Percentiles rank a stretch among this genome's conserved stretches.
Evolutionary conservation across 257 asterid species (phyloP).

Genomic region (Solanum virginianum): DNA sequence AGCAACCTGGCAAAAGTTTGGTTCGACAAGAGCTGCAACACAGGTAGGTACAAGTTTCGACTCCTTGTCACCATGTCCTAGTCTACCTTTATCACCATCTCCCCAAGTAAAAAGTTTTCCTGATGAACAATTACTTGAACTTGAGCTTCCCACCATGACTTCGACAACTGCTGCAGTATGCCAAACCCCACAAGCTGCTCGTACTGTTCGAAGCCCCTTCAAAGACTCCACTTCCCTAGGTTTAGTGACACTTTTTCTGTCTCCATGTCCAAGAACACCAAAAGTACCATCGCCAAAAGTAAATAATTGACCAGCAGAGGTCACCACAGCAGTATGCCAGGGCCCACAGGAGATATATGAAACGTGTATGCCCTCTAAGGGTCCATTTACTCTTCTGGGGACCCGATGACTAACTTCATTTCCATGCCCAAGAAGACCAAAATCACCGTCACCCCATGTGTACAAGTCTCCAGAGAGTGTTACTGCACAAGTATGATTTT

Average conservation of each 20-base stretch:
- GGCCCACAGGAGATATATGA: conserved; percentile 86
- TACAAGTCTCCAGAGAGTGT: conserved; percentile 86
- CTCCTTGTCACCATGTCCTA: conserved; percentile 88
- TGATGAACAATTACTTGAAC: conserved; percentile 75
- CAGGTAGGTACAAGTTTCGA: conserved; percentile 80
- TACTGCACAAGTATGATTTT: conserved; percentile 85
- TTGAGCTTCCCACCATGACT: conserved; percentile 82
- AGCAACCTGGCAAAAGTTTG: conserved; percentile 78
- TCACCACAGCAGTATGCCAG: conserved; percentile 92
- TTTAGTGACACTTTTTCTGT: conserved; percentile 47
- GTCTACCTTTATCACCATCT: conserved; percentile 83
- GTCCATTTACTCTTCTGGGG: conserved; percentile 80
- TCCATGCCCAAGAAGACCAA: conserved; percentile 89
- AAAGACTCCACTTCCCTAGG: conserved; percentile 90
- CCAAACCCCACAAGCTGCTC: conserved; percentile 93
- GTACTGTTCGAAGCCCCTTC: conserved; percentile 83
- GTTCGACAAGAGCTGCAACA: conserved; percentile 89
- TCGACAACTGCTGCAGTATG: conserved; percentile 97
- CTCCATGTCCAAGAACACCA: conserved; percentile 95
- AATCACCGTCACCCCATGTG: conserved; percentile 91
- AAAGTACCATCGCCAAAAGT: conserved; percentile 94
- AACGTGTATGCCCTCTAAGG: conserved; percentile 75
- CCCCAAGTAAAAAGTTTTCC: conserved; percentile 97
- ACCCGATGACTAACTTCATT: conserved; percentile 90
- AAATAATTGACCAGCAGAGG: conserved; percentile 87